phyloP scores from a whole-genome alignment of 2,329 filamentous ascomycete species.

The Aspergillus alliaceus region DNA sequence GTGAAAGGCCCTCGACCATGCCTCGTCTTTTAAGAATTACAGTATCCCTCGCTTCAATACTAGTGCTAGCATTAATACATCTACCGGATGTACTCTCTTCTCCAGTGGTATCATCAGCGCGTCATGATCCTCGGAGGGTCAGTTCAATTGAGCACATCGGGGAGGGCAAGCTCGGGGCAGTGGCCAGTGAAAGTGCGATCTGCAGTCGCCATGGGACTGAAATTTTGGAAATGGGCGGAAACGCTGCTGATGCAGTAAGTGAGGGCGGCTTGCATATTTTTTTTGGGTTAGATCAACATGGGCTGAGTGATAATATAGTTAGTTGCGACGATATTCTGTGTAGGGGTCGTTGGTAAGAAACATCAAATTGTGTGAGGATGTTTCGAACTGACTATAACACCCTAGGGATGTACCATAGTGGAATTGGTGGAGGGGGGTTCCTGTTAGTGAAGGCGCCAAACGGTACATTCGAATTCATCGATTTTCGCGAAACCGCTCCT shows the following conservation, averaged over 20 bases:
- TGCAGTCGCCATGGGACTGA: slow-evolving; percentile 70
- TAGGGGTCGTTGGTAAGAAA: slow-evolving; percentile 64
- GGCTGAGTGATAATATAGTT: slow-evolving; percentile 41
- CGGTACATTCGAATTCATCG: slow-evolving; percentile 80
- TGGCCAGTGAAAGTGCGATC: slow-evolving; percentile 67
- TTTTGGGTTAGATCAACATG: background rate
- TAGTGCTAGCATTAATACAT: slow-evolving; percentile 22
- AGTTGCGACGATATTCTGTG: slow-evolving; percentile 71
- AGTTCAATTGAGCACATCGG: slow-evolving; percentile 30
- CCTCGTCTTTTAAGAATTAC: slow-evolving; percentile 17
- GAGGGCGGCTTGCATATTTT: background rate
- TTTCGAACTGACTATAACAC: background rate
- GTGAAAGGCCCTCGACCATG: slow-evolving; percentile 12
- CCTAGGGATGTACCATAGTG: slow-evolving; percentile 70
- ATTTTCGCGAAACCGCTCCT: slow-evolving; percentile 87
- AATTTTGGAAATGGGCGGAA: slow-evolving; percentile 62
- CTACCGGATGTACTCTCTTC: slow-evolving; percentile 23
- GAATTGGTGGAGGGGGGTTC: slow-evolving; percentile 89
- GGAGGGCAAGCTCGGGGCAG: slow-evolving; percentile 55
- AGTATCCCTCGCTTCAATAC: slow-evolving; percentile 16
- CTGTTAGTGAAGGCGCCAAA: slow-evolving; percentile 72
- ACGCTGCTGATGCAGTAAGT: slow-evolving; percentile 69
- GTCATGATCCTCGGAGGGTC: background rate
- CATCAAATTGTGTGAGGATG: background rate
- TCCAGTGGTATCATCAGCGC: slow-evolving; percentile 18